A percentile compares a stretch with the other conserved stretches of the same genome.
These are phyloP conservation scores for Barnettozyma hawaiiensis DNA, from an alignment of 1,139 yeast genomes.

Conservation along the genomic window DNA sequence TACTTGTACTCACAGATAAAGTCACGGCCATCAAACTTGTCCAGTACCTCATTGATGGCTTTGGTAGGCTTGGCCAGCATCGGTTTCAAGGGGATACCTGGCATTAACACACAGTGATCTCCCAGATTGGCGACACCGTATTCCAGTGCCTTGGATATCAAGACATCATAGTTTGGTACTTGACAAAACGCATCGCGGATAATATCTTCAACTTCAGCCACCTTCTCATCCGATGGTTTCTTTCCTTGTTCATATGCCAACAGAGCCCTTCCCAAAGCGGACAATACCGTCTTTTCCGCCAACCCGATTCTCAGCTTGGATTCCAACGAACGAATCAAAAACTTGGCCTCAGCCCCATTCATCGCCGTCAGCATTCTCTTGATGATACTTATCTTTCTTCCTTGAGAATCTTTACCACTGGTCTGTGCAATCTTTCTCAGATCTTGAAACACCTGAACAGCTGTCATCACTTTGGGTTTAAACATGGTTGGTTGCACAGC, in stretches of 20 bases:
- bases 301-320: conserved; percentile 90
- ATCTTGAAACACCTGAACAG: conserved; percentile 65
- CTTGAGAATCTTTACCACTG: conserved; percentile 83
- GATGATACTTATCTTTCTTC: conserved; percentile 67
- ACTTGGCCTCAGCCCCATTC: conserved; percentile 85
- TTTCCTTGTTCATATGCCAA: conserved; percentile 47
- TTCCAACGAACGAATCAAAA: conserved; percentile 80
- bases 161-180: conserved; percentile 82
- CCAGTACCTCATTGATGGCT: conserved; percentile 82
- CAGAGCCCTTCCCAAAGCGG: conserved; percentile 81
- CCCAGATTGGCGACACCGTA: conserved; percentile 62
- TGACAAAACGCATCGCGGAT: conserved; percentile 84
- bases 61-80: conserved; percentile 98
- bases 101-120: conserved; percentile 69
- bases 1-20: conserved; percentile 96
- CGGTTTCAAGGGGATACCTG: conserved; percentile 94
- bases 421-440: conserved; percentile 72
- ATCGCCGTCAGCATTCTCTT: conserved; percentile 84
- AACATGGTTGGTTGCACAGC: conserved; percentile 90
- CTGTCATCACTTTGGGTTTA: conserved; percentile 76
- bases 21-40: conserved; percentile 75
- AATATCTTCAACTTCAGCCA: conserved; percentile 64
- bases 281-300: conserved; percentile 87
- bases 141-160: conserved; percentile 60
- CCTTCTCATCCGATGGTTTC: conserved; percentile 35